Evolutionary conservation across 2,329 filamentous ascomycete genomes (phyloP), one percentile per base, ranked within the genome.

Genomic region (Fusarium coicis): DNA sequence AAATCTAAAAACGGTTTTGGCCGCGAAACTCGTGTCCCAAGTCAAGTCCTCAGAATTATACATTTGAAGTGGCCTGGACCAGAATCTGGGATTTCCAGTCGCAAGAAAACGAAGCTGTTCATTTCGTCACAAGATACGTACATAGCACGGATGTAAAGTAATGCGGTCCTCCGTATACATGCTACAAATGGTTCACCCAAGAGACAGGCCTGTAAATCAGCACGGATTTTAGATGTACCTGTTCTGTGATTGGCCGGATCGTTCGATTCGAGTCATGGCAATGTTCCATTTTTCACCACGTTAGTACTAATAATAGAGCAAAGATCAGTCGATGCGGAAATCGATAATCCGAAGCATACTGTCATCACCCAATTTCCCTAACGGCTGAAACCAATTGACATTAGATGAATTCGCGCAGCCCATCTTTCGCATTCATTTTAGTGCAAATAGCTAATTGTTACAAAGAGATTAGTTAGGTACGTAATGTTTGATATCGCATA

Each of bases 221-320:
- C 34, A 16, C 16, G 16, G n/a, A 5, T 0, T 30, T 19, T 0
- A 11, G 2, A 2, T n/a, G 15, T 2, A 7, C 1, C 3, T 40
- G 16, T 5, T 12, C 12, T 30, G 34, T 36, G 34, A 36, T 36
- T 36, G 34, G 34, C 16, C 16, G 34, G n/a, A 2, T 63, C 53
- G 59, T 32, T 47, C 21, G 15, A 34, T 40, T 16, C 12, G 10
- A 14, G 43, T 26, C 23, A 19, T 46, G 23, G 23, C 11, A 19
- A 44, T 19, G 16, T 10, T 37, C 16, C 36, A 19, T 19, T 39
- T 39, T 39, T 39, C 18, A 37, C 37, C 12, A 40, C 39, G 12
- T 10, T 47, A 47, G 19, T 47, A 10, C 12, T 30, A 28, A 19
- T 30, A 28, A 19, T 46, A 8, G 1, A 14, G 43, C 18, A 10